Conservation (phyloP, 2,329 filamentous ascomycete species). For the Aspergillus pseudoviridinutans region DNA sequence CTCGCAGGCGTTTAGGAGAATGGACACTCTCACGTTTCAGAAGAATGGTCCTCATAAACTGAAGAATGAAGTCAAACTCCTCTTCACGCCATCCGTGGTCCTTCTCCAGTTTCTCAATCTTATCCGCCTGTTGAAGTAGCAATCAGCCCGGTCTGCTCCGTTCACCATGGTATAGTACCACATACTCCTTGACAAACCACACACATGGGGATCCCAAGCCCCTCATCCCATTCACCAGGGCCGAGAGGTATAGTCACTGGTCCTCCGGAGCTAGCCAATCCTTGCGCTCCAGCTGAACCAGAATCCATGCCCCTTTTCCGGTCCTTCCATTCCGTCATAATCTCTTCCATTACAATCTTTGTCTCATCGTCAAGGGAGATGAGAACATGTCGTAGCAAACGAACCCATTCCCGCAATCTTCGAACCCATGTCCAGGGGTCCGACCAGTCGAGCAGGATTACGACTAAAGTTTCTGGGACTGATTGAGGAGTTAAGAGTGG, state of each 20-base stretch:
- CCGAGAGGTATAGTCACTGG: constrained; percentile 73
- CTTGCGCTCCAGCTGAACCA: constrained; percentile 52
- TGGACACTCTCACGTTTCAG: constrained; percentile 65
- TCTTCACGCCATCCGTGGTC: constrained; percentile 93
- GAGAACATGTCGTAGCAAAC: constrained; percentile 73
- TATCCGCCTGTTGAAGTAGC: constrained; percentile 60
- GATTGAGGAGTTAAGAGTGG: constrained; percentile 80
- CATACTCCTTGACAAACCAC: constrained; percentile 93
- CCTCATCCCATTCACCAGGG: constrained; percentile 90
- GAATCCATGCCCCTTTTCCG: constrained; percentile 62
- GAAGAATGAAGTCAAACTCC: constrained; percentile 91
- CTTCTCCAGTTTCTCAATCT: constrained; percentile 85
- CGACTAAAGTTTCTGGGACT: constrained; percentile 80
- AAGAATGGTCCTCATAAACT: constrained; percentile 84
- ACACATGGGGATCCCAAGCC: constrained; percentile 77
- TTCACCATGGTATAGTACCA: constrained; percentile 5
- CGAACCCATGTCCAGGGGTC: constrained; percentile 90
- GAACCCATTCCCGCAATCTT: constrained; percentile 84
- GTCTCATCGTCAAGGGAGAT: constrained; percentile 69
- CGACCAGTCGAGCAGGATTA: constrained; percentile 93
- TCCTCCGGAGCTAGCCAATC: constrained; percentile 57
- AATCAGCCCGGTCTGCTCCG: constrained; percentile 15
- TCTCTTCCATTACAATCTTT: constrained; percentile 80
- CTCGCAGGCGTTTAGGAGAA: constrained; percentile 3
- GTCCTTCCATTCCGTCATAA: constrained; percentile 75